These are phyloP conservation scores for Articulospora tetracladia DNA, from an alignment of 495 filamentous ascomycete species.

Conservation along the genomic window DNA sequence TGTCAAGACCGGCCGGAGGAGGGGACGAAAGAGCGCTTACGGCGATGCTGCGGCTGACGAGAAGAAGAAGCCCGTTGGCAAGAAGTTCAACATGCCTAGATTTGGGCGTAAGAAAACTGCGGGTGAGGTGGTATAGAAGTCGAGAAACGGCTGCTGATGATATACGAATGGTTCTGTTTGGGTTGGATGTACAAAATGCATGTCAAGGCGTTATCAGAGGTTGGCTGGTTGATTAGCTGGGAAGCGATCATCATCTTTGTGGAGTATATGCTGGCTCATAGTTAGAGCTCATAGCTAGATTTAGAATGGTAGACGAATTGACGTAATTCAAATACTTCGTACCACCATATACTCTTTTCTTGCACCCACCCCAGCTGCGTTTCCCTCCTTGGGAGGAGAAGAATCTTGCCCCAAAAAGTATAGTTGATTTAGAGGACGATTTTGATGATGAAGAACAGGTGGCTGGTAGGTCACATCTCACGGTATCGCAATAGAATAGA, in stretches of 20 bases:
- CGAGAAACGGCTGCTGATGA: background rate
- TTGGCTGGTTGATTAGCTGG: background rate
- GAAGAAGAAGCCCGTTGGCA: constrained; percentile 12
- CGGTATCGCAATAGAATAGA: too few relatives aligned
- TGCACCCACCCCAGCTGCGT: too few relatives aligned
- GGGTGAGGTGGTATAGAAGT: constrained; percentile 3
- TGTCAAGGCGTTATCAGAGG: background rate
- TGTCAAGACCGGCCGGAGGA: constrained; percentile 48
- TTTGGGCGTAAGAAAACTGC: constrained; percentile 17
- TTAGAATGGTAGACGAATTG: background rate
- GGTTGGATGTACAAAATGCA: background rate
- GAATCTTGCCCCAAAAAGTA: too few relatives aligned
- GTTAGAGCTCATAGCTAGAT: too few relatives aligned
- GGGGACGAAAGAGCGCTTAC: constrained; percentile 37
- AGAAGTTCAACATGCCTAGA: constrained; percentile 2
- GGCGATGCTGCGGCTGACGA: constrained; percentile 9
- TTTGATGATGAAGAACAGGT: too few relatives aligned
- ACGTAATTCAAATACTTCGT: background rate
- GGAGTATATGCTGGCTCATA: background rate
- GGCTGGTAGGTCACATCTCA: too few relatives aligned
- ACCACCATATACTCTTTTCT: too few relatives aligned
- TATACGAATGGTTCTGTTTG: background rate
- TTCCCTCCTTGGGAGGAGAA: too few relatives aligned
- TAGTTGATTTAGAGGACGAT: too few relatives aligned
- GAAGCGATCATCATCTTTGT: background rate